phyloP scores from a whole-genome alignment of 305 asterid genomes.

The Fraxinus xanthoxyloides region DNA sequence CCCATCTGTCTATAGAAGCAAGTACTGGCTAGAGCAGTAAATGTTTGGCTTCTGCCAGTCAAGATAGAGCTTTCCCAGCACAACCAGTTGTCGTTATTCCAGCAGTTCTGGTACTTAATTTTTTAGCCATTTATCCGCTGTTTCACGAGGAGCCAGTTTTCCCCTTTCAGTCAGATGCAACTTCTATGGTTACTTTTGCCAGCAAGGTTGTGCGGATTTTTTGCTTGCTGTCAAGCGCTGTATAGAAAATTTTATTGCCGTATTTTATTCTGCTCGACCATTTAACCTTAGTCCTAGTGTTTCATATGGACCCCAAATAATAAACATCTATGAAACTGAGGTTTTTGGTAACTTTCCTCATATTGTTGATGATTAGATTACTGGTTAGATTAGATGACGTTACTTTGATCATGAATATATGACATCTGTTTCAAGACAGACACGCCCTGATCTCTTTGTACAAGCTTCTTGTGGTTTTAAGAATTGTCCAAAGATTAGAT shows the following conservation, averaged over 20 bases:
- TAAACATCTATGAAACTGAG: conserved; percentile 30
- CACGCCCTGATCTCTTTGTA: neutral
- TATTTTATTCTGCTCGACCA: conserved; percentile 22
- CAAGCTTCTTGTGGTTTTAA: neutral
- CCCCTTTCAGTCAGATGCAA: conserved; percentile 28
- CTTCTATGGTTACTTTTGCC: conserved; percentile 30
- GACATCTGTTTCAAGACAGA: neutral
- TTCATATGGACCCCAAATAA: conserved; percentile 39
- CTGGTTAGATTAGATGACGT: neutral
- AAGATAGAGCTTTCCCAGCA: conserved; percentile 29
- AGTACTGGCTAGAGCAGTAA: conserved; percentile 19
- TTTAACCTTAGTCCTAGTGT: conserved; percentile 45
- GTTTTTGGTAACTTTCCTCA: neutral
- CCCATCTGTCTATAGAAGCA: conserved; percentile 20
- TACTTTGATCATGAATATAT: neutral
- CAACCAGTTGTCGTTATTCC: conserved; percentile 20
- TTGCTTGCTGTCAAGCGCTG: conserved; percentile 45
- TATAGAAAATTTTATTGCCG: conserved; percentile 34
- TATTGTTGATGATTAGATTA: neutral
- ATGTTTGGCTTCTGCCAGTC: conserved; percentile 34
- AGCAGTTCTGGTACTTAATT: conserved; percentile 34
- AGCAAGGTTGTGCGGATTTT: conserved; percentile 31
- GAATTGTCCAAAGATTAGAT: neutral
- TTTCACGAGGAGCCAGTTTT: conserved; percentile 30
- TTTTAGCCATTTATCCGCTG: conserved; percentile 26